Conservation (phyloP, 768 basidiomycete species). For the Termitomyces sp. region DNA sequence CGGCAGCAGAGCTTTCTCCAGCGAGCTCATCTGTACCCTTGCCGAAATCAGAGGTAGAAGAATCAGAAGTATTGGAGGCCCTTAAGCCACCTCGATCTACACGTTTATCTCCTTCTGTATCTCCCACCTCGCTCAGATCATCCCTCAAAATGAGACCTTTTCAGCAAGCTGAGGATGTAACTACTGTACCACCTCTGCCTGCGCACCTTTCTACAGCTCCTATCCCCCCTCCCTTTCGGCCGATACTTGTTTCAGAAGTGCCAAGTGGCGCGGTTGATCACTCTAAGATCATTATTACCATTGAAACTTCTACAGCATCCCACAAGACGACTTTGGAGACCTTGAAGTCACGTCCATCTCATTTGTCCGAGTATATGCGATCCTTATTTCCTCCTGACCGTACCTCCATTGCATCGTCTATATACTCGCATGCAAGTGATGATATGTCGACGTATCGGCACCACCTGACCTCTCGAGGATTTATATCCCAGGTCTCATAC, state of each 20-base stretch:
- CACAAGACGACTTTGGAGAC: slow-evolving; percentile 64
- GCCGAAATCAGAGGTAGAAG: slow-evolving; percentile 28
- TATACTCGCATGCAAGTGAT: slow-evolving; percentile 49
- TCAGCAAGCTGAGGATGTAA: slow-evolving; percentile 32
- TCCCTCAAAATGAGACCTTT: slow-evolving; percentile 31
- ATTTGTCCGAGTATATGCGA: slow-evolving; percentile 52
- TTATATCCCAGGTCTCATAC: slow-evolving; percentile 38
- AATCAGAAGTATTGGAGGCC: slow-evolving; percentile 22
- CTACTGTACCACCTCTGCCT: slow-evolving; percentile 46
- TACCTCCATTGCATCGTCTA: slow-evolving; percentile 45
- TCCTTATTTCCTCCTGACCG: slow-evolving; percentile 33
- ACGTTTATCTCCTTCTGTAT: slow-evolving; percentile 17
- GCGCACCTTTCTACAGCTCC: slow-evolving; percentile 36
- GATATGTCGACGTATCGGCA: slow-evolving; percentile 52
- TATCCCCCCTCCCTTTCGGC: slow-evolving; percentile 50
- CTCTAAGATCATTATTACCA: slow-evolving; percentile 56
- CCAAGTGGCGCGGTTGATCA: slow-evolving; percentile 46
- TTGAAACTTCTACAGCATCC: slow-evolving; percentile 69
- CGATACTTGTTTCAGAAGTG: slow-evolving; percentile 57
- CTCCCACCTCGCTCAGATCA: slow-evolving; percentile 24
- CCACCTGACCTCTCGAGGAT: slow-evolving; percentile 58
- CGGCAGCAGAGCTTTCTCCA: slow-evolving; percentile 18
- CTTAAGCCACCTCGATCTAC: slow-evolving; percentile 29
- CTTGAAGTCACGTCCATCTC: slow-evolving; percentile 61
- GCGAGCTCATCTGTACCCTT: slow-evolving; percentile 41